Base-by-base conservation (phyloP, 495 filamentous ascomycete species). In the Talaromyces liani region DNA sequence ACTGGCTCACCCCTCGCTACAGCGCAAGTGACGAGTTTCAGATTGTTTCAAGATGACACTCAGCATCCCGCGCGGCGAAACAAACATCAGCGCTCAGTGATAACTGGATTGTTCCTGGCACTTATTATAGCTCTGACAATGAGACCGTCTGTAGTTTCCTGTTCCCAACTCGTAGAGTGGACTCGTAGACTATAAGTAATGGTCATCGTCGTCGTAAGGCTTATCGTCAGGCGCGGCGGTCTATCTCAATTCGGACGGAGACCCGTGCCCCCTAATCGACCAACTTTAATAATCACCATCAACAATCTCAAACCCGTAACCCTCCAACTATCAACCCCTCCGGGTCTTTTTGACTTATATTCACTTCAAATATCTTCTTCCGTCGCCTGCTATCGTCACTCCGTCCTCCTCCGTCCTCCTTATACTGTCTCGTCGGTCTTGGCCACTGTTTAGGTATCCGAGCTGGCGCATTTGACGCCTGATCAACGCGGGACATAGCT, bases 41-140 rank as follows among this genome's bases (percentile, higher is more conserved):
- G 53, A 56, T 56, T 56, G 53, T 56, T 56, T 56, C 53, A 56
- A 10, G 53, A 56, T 56, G 53, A 25, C 24, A 20, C 45, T 49
- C 45, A 49, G 45, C 41, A 45, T 45, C 41, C 41, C 41, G 41
- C 2, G 4, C n/a, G 4, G 16, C 45, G 45, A 49, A 49, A 49
- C 45, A 49, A 18, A 20, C n/a, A 20, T 49, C 45, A 49, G 18
- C 45, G n/a, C 20, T 49, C 45, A 41, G 36, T 16, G 3, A 14
- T 14, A 41, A 14, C n/a, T 20, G 8, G 45, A 49, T 9, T 49
- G 45, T 9, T 18, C 45, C 20, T 18, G 39, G 39, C 39, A 45
- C 39, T n/a, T 45, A 45, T 45, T 36, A 45, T 45, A 16, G 39
- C 39, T 16, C n/a, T 45, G 39, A 18, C 41, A 47, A 47, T 18